Evolutionary conservation across 2,329 filamentous ascomycete species (phyloP), one percentile per base, ranked within the genome.

Genomic region (Trichophaea hybrida): DNA sequence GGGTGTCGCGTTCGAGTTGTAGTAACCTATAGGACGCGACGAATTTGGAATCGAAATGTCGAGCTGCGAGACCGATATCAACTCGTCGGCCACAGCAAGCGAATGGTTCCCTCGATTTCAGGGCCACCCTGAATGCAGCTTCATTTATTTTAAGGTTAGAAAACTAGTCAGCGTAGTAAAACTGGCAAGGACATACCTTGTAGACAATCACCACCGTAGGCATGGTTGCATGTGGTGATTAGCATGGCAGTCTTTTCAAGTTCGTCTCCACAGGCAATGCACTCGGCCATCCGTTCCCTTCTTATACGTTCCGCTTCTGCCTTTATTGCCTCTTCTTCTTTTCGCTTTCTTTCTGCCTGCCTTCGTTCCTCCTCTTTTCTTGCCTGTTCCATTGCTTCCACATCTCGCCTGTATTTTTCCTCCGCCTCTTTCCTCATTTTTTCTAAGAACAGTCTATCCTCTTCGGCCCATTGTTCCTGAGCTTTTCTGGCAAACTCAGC

Each of bases 1-100:
- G 61, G 12, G 69, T 70, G n/a, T 40, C 50, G 17, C 68, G 62
- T 49, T 71, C 68, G 7, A 68, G 62, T n/a, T 64, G 32, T 12
- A 70, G 53, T 8, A 63, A 46, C n/a, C 58, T 49, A 32, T 69
- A 70, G 31, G 60, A 58, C 12, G 46, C 40, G 13, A 61, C 24
- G 35, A 69, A 65, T 32, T 43, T 12, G 13, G 37, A 5, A 17
- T 49, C 34, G 55, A 63, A 56, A 17, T 58, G 44, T 50, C 38
- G 32, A 13, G 15, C 43, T 24, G 59, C 38, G 46, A 52, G 33
- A 5, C 8, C 33, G 31, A 63, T 60, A 13, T 58, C 43, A 17
- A 63, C 61, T 6, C 34, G 50, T 12, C 50, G 32, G 10, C 13
- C 17, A 24, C 61, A 63, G 33, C 61, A 63, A 38, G 43, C 37